A percentile compares a stretch with the other conserved stretches of the same genome.
Conservation (phyloP, 495 filamentous ascomycete species). For the Aspergillus sclerotiicarbonarius region DNA sequence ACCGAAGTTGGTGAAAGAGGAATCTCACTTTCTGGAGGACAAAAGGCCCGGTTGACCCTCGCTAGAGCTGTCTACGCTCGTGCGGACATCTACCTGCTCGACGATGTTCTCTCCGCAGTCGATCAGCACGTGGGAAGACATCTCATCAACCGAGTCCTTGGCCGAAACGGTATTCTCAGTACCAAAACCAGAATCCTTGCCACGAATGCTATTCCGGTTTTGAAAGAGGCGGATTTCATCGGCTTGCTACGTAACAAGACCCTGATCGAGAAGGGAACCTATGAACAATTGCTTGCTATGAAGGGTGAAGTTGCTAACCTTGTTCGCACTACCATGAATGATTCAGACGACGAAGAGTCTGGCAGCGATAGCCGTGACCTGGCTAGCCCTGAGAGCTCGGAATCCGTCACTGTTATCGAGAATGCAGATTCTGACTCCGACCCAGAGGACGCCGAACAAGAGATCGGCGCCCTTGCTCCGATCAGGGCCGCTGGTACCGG, state of each 20-base stretch:
- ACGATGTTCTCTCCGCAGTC: slow-evolving; percentile 92
- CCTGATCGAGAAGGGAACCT: slow-evolving; percentile 84
- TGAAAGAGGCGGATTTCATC: slow-evolving; percentile 85
- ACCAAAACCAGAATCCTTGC: slow-evolving; percentile 91
- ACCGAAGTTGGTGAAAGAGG: slow-evolving; percentile 97
- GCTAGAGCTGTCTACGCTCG: slow-evolving; percentile 95
- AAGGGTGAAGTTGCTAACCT: slow-evolving; percentile 85
- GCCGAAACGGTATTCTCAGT: slow-evolving; percentile 74
- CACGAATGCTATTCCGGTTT: slow-evolving; percentile 92
- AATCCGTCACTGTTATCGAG: slow-evolving; percentile 52
- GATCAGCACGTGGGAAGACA: slow-evolving; percentile 97
- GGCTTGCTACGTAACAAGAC: slow-evolving; percentile 77
- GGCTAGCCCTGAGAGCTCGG: slow-evolving; percentile 50
- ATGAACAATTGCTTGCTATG: slow-evolving; percentile 87
- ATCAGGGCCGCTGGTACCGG: slow-evolving; percentile 56
- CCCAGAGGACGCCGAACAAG: slow-evolving; percentile 71
- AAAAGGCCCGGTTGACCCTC: slow-evolving; percentile 93
- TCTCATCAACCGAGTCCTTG: slow-evolving; percentile 90
- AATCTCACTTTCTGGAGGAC: slow-evolving; percentile 94
- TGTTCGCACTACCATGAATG: slow-evolving; percentile 71
- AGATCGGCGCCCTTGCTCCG: slow-evolving; percentile 64
- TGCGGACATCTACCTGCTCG: slow-evolving; percentile 93
- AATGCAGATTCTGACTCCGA: slow-evolving; percentile 54
- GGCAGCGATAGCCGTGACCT: slow-evolving; percentile 50
- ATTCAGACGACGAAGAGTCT: slow-evolving; percentile 59